phyloP scores from a whole-genome alignment of 164 flowering plant genomes.

The Protea cynaroides region DNA sequence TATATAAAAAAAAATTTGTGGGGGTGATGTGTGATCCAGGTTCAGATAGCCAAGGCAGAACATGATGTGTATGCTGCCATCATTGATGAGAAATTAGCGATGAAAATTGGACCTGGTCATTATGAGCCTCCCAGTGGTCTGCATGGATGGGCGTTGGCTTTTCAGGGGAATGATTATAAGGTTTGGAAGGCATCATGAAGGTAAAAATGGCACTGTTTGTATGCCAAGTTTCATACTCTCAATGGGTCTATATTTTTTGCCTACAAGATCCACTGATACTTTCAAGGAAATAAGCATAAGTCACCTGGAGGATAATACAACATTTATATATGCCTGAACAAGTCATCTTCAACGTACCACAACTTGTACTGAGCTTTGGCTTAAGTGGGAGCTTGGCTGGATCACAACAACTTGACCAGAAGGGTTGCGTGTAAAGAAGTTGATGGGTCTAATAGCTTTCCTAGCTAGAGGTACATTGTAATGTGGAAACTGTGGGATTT shows the following conservation, averaged over 20 bases:
- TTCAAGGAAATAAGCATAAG: neutral
- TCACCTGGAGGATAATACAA: neutral
- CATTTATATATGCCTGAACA: neutral
- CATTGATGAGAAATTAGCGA: constrained; percentile 67
- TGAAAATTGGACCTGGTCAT: constrained; percentile 95
- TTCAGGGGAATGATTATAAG: constrained; percentile 85
- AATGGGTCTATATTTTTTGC: neutral
- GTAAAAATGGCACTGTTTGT: neutral
- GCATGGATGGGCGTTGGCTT: constrained; percentile 46
- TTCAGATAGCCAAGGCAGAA: constrained; percentile 67
- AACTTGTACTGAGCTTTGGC: neutral
- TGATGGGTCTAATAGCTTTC: neutral
- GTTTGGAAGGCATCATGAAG: constrained; percentile 73
- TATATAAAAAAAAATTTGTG: too few relatives aligned
- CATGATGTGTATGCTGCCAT: constrained; percentile 90
- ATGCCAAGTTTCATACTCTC: neutral
- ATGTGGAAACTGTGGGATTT: neutral
- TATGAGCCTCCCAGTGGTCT: constrained; percentile 67
- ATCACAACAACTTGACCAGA: neutral
- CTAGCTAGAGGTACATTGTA: neutral
- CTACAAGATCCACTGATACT: neutral
- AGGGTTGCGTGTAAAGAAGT: neutral
- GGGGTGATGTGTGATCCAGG: constrained; percentile 33
- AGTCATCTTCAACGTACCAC: neutral
- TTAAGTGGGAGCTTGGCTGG: too few relatives aligned